Conservation (phyloP, 2,329 filamentous ascomycete genomes). For the Pyrenophora teres region DNA sequence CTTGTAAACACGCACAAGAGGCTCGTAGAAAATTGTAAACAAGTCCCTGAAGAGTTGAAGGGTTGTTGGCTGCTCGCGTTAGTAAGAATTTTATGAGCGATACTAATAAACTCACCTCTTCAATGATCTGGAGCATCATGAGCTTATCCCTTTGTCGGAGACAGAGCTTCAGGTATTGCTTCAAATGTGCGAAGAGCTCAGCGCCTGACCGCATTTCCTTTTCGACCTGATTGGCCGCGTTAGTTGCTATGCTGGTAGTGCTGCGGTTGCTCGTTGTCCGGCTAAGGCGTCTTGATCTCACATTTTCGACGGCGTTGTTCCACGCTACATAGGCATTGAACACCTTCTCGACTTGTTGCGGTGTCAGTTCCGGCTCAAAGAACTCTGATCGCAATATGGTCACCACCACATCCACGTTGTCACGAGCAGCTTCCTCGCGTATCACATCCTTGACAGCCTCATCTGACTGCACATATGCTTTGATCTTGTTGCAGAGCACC, state of each 20-base stretch:
- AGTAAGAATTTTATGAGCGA: slow-evolving; percentile 10
- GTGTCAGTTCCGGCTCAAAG: slow-evolving; percentile 70
- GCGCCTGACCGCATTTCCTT: slow-evolving; percentile 87
- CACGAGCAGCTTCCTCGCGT: slow-evolving; percentile 70
- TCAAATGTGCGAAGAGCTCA: slow-evolving; percentile 90
- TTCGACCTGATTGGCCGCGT: slow-evolving; percentile 60
- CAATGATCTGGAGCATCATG: slow-evolving; percentile 95
- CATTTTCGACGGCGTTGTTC: slow-evolving; percentile 90
- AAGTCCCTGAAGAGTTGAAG: slow-evolving; percentile 94
- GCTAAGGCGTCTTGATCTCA: slow-evolving; percentile 40
- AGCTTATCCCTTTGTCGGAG: slow-evolving; percentile 91
- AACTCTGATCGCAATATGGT: slow-evolving; percentile 80
- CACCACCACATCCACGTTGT: slow-evolving; percentile 84
- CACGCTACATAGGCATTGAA: slow-evolving; percentile 97
- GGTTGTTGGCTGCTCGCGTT: slow-evolving; percentile 70
- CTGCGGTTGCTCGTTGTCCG: slow-evolving; percentile 43
- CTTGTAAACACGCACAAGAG: slow-evolving; percentile 95
- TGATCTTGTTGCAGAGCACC: slow-evolving; percentile 78
- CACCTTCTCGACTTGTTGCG: slow-evolving; percentile 78
- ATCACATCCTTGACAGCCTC: slow-evolving; percentile 77
- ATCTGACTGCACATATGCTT: slow-evolving; percentile 74
- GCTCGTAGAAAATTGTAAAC: slow-evolving; percentile 99
- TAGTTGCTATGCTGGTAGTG: slow-evolving; percentile 33
- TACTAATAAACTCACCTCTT: slow-evolving; percentile 62
- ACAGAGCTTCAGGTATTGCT: slow-evolving; percentile 90